Evolutionary conservation across 2,329 filamentous ascomycete species (phyloP), one percentile per base, ranked within the genome.

Genomic region (Penicillium griseofulvum): DNA sequence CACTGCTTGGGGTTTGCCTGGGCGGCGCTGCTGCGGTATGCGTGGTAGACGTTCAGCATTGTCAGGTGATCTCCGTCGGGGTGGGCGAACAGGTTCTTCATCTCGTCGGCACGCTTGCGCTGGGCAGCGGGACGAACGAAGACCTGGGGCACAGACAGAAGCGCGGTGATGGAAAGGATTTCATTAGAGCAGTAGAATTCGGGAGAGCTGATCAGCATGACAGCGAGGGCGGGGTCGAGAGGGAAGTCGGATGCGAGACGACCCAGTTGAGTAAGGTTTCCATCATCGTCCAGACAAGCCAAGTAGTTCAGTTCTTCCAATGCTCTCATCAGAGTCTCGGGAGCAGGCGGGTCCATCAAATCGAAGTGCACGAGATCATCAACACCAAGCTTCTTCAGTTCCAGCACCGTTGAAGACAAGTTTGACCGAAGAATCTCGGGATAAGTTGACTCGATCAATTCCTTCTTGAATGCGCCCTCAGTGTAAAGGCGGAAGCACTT

Each of bases 161-260:
- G 84, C 1, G 94, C 89, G 1, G 92, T 96, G 66, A 99, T 89
- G 39, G 94, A 97, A 14, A 99, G 83, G 38, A 99, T 94, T 79
- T 99, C 94, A 75, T 97, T 97, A 43, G 92, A 96, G 81, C 94
- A 99, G 78, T 94, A 96, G 76, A 99, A 99, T 70, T 99, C 94
- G 11, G 94, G 93, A 8, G 92, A 96, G 11, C 89, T 92, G 73
- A 99, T 97, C 55, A 99, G 83, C 94, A 99, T 97, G 60, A 99
- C 95, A 0, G 94, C 94, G 33, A 99, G 80, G 0, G 91, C 86
- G 1, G 94, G 94, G 72, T 99, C 95, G 22, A 99, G 84, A 34
- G 94, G 94, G 69, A 97, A 99, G 63, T 96, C 91, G 4, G 94
- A 97, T 0, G 94, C 93, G 55, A 97, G 80, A 57, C 87, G 84